Percentiles rank a stretch among this genome's conserved stretches.
phyloP scores from a whole-genome alignment of 257 asterid species.

The Solanum sitiens region DNA sequence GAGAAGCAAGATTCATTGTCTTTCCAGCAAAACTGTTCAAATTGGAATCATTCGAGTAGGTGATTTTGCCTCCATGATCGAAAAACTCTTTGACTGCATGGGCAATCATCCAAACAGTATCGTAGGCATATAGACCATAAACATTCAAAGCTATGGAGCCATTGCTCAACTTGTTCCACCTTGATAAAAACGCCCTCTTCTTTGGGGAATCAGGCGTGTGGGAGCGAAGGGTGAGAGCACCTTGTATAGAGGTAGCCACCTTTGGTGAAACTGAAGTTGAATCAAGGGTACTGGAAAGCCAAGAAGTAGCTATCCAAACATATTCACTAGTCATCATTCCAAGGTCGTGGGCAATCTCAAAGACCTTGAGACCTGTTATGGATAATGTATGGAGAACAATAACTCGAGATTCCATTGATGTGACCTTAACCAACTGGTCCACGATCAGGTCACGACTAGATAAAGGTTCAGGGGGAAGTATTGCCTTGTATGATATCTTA shows the following conservation, averaged over 20 bases:
- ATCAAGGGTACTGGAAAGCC: constrained; percentile 72
- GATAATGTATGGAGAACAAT: constrained; percentile 48
- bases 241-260: constrained; percentile 36
- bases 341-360: constrained; percentile 46
- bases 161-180: constrained; percentile 55
- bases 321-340: constrained; percentile 65
- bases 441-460: constrained; percentile 25
- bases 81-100: constrained; percentile 46
- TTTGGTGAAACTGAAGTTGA: constrained; percentile 21
- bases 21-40: constrained; percentile 24
- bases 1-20: constrained; percentile 38
- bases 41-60: constrained; percentile 44
- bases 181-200: constrained; percentile 37
- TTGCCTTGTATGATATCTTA: constrained; percentile 51
- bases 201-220: constrained; percentile 49
- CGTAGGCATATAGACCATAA: constrained; percentile 66
- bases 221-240: constrained; percentile 53
- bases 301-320: constrained; percentile 76
- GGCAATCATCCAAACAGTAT: constrained; percentile 73
- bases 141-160: constrained; percentile 51
- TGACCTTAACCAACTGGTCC: constrained; percentile 27
- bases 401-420: constrained; percentile 54
- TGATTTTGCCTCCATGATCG: constrained; percentile 39
- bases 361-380: constrained; percentile 35
- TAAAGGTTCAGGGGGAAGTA: constrained; percentile 37